Conservation (phyloP, 2,329 filamentous ascomycete species). For the Ophiocordyceps camponoti-saundersi region DNA sequence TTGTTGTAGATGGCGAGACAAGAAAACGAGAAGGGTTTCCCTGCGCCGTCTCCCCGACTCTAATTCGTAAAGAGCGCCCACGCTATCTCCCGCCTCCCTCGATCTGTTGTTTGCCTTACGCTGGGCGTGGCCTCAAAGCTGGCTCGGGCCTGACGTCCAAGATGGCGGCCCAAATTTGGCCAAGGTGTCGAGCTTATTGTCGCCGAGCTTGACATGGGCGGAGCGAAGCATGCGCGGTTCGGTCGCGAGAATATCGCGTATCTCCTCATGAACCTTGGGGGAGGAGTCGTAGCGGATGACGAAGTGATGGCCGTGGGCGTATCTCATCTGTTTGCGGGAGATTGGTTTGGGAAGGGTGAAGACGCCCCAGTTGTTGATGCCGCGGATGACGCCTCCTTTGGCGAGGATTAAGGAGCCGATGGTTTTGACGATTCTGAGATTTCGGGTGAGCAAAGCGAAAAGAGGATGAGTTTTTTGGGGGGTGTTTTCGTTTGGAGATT, state of each 20-base stretch:
- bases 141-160: slow-evolving; percentile 24
- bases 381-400: slow-evolving; percentile 76
- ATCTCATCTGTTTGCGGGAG: slow-evolving; percentile 64
- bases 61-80: too few species aligned
- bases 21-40: too few species aligned
- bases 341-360: slow-evolving; percentile 71
- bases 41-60: too few species aligned
- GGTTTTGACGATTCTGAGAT: slow-evolving; percentile 63
- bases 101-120: too few species aligned
- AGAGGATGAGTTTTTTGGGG: too few species aligned
- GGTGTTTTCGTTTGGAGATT: too few species aligned
- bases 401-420: slow-evolving; percentile 70
- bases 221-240: slow-evolving; percentile 86
- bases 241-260: slow-evolving; percentile 59
- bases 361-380: slow-evolving; percentile 87
- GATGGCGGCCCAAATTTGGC: slow-evolving; percentile 30
- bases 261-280: slow-evolving; percentile 51
- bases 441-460: too few species aligned
- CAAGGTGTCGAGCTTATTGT: slow-evolving; percentile 35
- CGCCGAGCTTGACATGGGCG: slow-evolving; percentile 71
- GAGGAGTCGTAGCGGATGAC: slow-evolving; percentile 89
- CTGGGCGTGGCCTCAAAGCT: slow-evolving; percentile 12
- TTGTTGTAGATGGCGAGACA: too few species aligned
- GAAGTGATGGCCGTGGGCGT: slow-evolving; percentile 88
- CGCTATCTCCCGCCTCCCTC: too few species aligned